These are phyloP conservation scores for Brassica balearica DNA, from an alignment of 441 rosid genomes.

Conservation along the genomic window DNA sequence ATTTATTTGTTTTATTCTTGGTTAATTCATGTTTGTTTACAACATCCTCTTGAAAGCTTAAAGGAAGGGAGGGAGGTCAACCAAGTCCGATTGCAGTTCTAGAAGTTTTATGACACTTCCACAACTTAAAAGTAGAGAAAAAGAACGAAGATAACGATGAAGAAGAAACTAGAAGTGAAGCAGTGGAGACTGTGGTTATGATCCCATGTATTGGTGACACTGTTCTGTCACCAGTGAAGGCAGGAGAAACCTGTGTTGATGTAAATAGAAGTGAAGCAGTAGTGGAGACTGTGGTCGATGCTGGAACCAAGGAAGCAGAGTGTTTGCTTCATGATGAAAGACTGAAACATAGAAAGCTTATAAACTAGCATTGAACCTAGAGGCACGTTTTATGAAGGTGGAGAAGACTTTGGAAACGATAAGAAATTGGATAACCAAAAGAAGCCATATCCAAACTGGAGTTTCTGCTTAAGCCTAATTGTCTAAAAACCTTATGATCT, in stretches of 20 bases:
- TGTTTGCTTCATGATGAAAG: neutral
- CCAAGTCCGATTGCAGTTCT: too few relatives aligned
- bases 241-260: neutral
- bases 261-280: neutral
- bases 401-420: constrained; percentile 4
- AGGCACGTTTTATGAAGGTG: neutral
- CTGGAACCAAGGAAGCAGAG: neutral
- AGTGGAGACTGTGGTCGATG: neutral
- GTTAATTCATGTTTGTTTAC: too few relatives aligned
- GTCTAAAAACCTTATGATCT: neutral
- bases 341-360: constrained; percentile 1
- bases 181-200: neutral
- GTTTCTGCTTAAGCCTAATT: too few relatives aligned
- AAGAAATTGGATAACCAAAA: constrained; percentile 1
- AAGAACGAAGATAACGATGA: too few relatives aligned
- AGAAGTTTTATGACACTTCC: too few relatives aligned
- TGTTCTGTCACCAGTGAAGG: neutral
- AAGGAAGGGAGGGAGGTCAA: too few relatives aligned
- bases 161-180: constrained; percentile 12
- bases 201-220: neutral
- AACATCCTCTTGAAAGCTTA: too few relatives aligned
- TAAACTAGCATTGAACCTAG: neutral
- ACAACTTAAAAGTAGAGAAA: too few relatives aligned
- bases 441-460: neutral
- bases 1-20: too few relatives aligned